Base-by-base conservation (phyloP, 306 rosid genomes). In the Clitoria ternatea region DNA sequence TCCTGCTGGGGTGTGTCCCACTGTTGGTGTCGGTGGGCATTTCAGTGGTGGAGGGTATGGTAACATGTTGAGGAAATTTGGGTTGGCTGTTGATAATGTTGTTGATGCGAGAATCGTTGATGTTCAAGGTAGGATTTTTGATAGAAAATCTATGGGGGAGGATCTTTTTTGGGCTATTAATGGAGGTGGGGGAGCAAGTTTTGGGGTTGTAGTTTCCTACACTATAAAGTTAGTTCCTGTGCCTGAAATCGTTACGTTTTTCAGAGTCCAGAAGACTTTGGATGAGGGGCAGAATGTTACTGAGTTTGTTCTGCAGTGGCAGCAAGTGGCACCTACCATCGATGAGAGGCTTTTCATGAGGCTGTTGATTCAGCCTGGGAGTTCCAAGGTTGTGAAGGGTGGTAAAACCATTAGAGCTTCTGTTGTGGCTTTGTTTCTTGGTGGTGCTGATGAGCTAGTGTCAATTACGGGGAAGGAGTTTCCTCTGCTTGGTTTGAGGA, bases 1-100 rank as follows among this genome's bases (percentile, higher is more conserved):
- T 4, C 81, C 81, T 6, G 81, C 85, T 1, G 85, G 85, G 29
- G 79, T 76, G n/a, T 76, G 85, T 57, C 81, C 85, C 18, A 81
- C 81, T 5, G 78, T 81, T 0, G 85, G 85, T n/a, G 81, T 81
- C 0, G 85, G 85, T 11, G 85, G 85, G 0, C 85, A 81, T 17
- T 0, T 81, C 1, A 81, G 81, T 5, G 85, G 85, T 0, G 85
- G 85, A 23, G 81, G 81, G 1, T 81, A 81, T 4, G 85, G 85
- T 17, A 48, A 55, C 7, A 65, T 81, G 81, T 20, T 81, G 47
- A 6, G 85, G 24, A 81, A 71, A 50, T 71, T 22, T 11, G 84
- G 84, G 2, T 39, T 80, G 1, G 30, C 78, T 5, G 55, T 71
- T 22, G 84, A 80, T 39, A 40, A 80, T 24, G 7, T 70, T 0